A percentile compares a stretch with the other conserved stretches of the same genome.
These are phyloP conservation scores for Dryas integrifolia DNA, from an alignment of 331 rosid genomes.

Conservation along the genomic window DNA sequence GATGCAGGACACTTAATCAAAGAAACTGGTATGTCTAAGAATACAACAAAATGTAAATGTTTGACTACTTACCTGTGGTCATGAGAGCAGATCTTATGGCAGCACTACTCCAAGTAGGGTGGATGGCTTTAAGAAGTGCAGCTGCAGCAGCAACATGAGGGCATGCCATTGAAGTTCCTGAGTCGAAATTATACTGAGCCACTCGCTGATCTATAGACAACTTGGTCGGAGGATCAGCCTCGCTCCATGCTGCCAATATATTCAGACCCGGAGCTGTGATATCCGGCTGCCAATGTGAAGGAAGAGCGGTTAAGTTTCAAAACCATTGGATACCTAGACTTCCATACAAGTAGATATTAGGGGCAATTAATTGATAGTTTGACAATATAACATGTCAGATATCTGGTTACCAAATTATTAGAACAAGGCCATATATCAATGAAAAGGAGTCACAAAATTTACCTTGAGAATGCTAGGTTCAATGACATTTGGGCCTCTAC, in stretches of 20 bases:
- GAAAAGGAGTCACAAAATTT: neutral
- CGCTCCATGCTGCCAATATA: constrained; percentile 92
- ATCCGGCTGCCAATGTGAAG: constrained; percentile 63
- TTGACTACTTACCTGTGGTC: constrained; percentile 62
- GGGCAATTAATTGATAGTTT: neutral
- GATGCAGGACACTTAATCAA: neutral
- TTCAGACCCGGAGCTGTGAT: constrained; percentile 91
- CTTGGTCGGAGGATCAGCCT: constrained; percentile 65
- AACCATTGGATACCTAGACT: neutral
- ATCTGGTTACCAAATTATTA: no score
- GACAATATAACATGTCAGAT: neutral
- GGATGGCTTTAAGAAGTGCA: constrained; percentile 72
- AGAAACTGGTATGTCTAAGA: neutral
- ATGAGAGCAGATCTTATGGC: constrained; percentile 89
- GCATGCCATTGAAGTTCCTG: constrained; percentile 97
- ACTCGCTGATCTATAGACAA: constrained; percentile 52
- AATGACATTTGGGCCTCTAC: constrained; percentile 80
- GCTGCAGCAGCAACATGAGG: constrained; percentile 84
- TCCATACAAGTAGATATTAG: neutral
- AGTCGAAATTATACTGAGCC: constrained; percentile 57
- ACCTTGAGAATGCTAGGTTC: constrained; percentile 86
- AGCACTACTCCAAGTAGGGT: constrained; percentile 82
- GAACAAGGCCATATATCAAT: no score
- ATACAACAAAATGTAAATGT: neutral
- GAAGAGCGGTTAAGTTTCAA: neutral